Evolutionary conservation across 805 yeast genomes (phyloP), one percentile per base, ranked within the genome.

Genomic region (Lipomyces lipofer): DNA sequence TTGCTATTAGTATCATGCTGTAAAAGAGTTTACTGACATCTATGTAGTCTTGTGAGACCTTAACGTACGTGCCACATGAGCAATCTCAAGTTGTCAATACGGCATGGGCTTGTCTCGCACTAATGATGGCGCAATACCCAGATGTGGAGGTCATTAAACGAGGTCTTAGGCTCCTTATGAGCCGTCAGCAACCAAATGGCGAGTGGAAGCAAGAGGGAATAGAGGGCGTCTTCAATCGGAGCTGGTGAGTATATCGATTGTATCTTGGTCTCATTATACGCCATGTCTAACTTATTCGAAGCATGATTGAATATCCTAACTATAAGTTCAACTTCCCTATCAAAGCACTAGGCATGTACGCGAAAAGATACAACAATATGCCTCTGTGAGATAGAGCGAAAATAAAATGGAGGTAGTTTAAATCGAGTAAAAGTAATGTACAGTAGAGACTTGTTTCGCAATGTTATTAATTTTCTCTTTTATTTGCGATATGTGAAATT

Each of bases 201-300:
- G 94, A 88, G 60, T 94, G 95, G 89, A 74, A 77, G 52, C 83
- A 80, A 64, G 96, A 92, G 64, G 86, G 81, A 28, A 83, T 87
- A 25, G 98, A 92, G 71, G 99, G 99, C 43, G 97, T 94, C 0
- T 94, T 94, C 77, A 94, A 94, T 69, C 97, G 94, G 25, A 58
- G 59, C 45, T 63, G 66, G 40, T 36, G 22, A 36, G 40, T 36
- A 25, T 15, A 19, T 7, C 17, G 40, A n/a, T n/a, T n/a, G n/a
- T n/a, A n/a, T n/a, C n/a, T n/a, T n/a, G n/a, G n/a, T n/a, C n/a
- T n/a, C n/a, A n/a, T n/a, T n/a, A n/a, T n/a, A n/a, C n/a, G 22
- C 2, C 19, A 13, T 38, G 12, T 21, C n/a, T 15, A 43, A 28
- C n/a, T n/a, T n/a, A n/a, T n/a, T n/a, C n/a, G 7, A 19, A 36